phyloP scores from a whole-genome alignment of 192 early-diverging fungal genomes.

The Gigaspora rosea region DNA sequence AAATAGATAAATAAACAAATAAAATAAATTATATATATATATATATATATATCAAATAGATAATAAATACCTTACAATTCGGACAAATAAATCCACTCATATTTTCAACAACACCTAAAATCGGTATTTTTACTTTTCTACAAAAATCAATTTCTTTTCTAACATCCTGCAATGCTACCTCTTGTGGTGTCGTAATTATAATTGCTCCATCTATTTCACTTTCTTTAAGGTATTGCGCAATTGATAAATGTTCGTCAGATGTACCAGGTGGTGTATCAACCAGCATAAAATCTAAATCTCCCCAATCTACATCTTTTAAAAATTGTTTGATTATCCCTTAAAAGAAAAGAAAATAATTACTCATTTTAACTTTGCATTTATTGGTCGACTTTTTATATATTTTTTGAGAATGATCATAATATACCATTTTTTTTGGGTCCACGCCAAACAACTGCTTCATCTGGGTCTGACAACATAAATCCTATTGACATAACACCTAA shows the following conservation, averaged over 20 bases:
- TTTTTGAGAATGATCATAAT: too few species aligned
- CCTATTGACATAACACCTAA: conserved; percentile 90
- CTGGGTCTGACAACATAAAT: conserved; percentile 85
- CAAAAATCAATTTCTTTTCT: conserved; percentile 98
- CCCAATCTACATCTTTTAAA: conserved; percentile 94
- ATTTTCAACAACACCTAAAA: conserved; percentile 95
- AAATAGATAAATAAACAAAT: background rate
- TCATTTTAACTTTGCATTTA: background rate
- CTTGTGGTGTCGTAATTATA: conserved; percentile 94
- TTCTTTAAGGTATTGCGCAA: conserved; percentile 75
- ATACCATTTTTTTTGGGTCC: conserved; percentile 89
- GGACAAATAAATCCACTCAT: conserved; percentile 99
- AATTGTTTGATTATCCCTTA: conserved; percentile 92
- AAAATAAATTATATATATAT: background rate
- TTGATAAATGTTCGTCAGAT: conserved; percentile 93
- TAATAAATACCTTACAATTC: conserved; percentile 60
- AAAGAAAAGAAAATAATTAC: background rate
- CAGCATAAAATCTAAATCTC: conserved; percentile 84
- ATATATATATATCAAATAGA: too few species aligned
- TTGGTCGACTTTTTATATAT: conserved; percentile 1
- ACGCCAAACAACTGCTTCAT: conserved; percentile 94
- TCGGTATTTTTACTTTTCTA: conserved; percentile 80
- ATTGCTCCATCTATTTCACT: conserved; percentile 85
- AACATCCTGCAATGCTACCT: conserved; percentile 87
- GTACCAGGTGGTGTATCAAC: conserved; percentile 98